A percentile compares a stretch with the other conserved stretches of the same genome.
Evolutionary conservation across 148 eudicot species (phyloP).

Genomic region (Pouteria glomerata): DNA sequence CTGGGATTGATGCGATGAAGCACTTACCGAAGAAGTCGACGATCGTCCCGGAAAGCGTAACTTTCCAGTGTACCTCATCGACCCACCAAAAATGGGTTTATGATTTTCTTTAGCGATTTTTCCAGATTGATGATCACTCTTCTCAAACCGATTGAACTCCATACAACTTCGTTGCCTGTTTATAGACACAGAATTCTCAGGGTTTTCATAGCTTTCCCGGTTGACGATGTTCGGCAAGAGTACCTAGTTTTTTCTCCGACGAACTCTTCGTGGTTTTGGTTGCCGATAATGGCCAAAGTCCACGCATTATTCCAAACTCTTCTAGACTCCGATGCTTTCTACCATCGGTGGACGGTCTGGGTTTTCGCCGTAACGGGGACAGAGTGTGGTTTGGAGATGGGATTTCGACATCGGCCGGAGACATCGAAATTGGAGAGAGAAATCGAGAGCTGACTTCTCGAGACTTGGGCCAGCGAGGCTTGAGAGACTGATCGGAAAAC

Average conservation of each 20-base stretch:
- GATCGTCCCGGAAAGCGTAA: conserved; percentile 26
- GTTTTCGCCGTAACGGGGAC: too few relatives aligned
- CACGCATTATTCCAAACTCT: conserved; percentile 22
- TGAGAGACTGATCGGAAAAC: too few relatives aligned
- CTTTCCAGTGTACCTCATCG: conserved; percentile 41
- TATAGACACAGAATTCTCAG: conserved; percentile 10
- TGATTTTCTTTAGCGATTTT: conserved; percentile 32
- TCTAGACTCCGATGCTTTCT: too few relatives aligned
- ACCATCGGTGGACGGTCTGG: too few relatives aligned
- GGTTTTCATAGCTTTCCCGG: not conserved
- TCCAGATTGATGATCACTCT: not conserved
- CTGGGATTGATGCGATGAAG: not conserved
- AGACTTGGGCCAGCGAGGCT: too few relatives aligned
- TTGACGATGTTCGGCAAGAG: conserved; percentile 20
- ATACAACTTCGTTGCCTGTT: conserved; percentile 30
- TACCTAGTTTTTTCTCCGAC: conserved; percentile 2
- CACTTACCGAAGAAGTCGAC: conserved; percentile 1
- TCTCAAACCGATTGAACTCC: conserved; percentile 29
- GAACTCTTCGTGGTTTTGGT: conserved; percentile 3
- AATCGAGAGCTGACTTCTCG: too few relatives aligned
- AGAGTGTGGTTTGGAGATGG: too few relatives aligned
- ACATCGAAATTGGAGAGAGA: too few relatives aligned
- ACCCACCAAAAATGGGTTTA: conserved; percentile 40
- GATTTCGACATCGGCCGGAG: too few relatives aligned
- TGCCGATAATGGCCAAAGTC: conserved; percentile 34